Conservation (phyloP, 2,329 filamentous ascomycete genomes). For the Ascochyta viciae-villosae region DNA sequence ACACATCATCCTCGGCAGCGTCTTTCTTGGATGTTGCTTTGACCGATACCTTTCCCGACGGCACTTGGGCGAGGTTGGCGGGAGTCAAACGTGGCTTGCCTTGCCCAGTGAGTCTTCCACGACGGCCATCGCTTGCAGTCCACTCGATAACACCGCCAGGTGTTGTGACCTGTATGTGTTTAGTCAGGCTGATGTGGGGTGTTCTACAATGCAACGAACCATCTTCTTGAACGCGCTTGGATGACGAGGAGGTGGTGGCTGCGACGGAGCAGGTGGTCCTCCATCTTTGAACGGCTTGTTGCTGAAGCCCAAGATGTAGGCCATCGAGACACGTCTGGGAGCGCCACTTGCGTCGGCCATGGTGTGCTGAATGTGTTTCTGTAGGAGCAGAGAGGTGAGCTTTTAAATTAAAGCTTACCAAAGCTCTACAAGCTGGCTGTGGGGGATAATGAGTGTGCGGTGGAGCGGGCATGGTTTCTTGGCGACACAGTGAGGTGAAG, state of each 20-base stretch:
- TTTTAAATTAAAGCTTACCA: neutral
- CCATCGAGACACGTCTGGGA: conserved; percentile 32
- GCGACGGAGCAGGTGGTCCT: conserved; percentile 19
- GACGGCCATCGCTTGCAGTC: conserved; percentile 44
- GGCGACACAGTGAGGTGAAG: neutral
- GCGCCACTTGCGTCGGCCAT: conserved; percentile 24
- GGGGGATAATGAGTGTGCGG: neutral
- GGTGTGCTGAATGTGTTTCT: neutral
- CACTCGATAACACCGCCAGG: conserved; percentile 42
- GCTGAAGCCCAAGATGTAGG: conserved; percentile 40
- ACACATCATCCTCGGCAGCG: neutral
- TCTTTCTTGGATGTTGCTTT: conserved; percentile 9
- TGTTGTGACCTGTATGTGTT: conserved; percentile 20
- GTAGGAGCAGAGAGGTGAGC: neutral
- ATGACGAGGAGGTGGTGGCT: conserved; percentile 13
- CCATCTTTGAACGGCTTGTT: conserved; percentile 39
- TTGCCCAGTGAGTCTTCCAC: conserved; percentile 30
- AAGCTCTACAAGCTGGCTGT: neutral
- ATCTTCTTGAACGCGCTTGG: conserved; percentile 21
- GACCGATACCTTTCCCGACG: conserved; percentile 9
- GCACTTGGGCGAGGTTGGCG: conserved; percentile 21
- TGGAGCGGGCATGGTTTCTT: conserved; percentile 10
- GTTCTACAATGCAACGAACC: conserved; percentile 2
- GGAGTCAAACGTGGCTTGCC: conserved; percentile 25
- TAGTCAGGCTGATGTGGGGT: neutral